Conservation (phyloP, 129 eudicot genomes). For the Centrapalus pauciflorus region DNA sequence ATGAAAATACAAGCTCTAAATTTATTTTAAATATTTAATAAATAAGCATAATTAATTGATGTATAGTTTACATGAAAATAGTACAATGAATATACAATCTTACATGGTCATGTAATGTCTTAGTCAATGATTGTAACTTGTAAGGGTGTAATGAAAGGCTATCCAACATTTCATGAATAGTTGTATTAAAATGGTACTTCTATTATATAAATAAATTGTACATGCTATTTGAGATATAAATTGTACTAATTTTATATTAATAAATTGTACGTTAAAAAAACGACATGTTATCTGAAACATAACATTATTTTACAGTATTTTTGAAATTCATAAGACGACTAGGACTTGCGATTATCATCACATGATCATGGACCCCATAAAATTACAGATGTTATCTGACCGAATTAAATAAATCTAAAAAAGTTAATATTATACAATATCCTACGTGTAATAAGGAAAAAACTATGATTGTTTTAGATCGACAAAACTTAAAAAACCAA, state of each 20-base stretch:
- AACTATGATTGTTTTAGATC: too few species aligned
- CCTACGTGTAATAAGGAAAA: too few species aligned
- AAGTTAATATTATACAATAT: too few species aligned
- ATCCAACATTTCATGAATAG: constrained; percentile 13
- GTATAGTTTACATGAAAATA: constrained; percentile 8
- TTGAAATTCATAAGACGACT: background rate
- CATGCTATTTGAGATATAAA: background rate
- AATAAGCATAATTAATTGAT: background rate
- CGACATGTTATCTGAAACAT: background rate
- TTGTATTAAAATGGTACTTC: constrained; percentile 15
- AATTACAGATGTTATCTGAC: too few species aligned
- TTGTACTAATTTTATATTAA: background rate
- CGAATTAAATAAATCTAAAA: too few species aligned
- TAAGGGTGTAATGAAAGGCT: constrained; percentile 6
- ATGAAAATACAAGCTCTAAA: background rate
- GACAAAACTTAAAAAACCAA: too few species aligned
- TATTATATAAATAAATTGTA: constrained; percentile 6
- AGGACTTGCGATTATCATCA: background rate
- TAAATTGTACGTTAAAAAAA: background rate
- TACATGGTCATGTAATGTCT: constrained; percentile 25
- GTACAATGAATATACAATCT: constrained; percentile 24
- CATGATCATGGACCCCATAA: too few species aligned
- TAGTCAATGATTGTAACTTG: constrained; percentile 29
- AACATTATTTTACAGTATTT: too few species aligned
- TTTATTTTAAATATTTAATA: background rate